Evolutionary conservation across 345 rosid species (phyloP).

Genomic region (Mallotus nudiflorus): DNA sequence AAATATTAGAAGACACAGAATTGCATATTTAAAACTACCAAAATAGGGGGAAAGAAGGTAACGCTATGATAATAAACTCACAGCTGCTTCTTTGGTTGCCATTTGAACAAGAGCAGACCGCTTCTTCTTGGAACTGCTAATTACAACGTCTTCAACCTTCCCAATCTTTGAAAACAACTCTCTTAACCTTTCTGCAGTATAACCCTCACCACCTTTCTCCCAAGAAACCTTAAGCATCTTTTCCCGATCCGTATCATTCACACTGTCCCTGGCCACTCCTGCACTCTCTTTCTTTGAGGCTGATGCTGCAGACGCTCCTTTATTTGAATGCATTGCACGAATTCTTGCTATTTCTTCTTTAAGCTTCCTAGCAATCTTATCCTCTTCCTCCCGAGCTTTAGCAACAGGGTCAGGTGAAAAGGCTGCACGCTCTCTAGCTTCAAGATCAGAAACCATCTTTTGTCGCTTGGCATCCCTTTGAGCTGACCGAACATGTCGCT

Average conservation of each 20-base stretch:
- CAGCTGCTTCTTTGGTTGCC: constrained; percentile 74
- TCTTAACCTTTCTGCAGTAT: constrained; percentile 58
- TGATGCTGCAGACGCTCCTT: constrained; percentile 29
- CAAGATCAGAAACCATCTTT: constrained; percentile 79
- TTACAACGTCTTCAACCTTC: constrained; percentile 74
- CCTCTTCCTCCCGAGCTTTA: constrained; percentile 59
- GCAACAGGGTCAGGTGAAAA: constrained; percentile 51
- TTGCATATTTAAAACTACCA: neutral
- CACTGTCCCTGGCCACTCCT: constrained; percentile 31
- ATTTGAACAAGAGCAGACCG: constrained; percentile 81
- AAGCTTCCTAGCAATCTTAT: constrained; percentile 63
- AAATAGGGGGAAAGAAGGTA: neutral
- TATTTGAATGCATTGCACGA: constrained; percentile 57
- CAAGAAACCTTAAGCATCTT: constrained; percentile 77
- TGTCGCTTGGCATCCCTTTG: constrained; percentile 70
- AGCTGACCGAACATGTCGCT: constrained; percentile 47
- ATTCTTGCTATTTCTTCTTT: constrained; percentile 73
- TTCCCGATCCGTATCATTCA: constrained; percentile 45
- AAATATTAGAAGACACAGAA: neutral
- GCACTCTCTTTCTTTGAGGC: constrained; percentile 31
- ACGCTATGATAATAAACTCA: constrained; percentile 32
- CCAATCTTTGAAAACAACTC: constrained; percentile 75
- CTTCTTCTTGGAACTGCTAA: constrained; percentile 67
- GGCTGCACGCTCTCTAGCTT: constrained; percentile 73
- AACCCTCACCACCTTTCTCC: constrained; percentile 68